These are phyloP conservation scores for Thozetella sp. DNA, from an alignment of 495 filamentous ascomycete genomes.

Conservation along the genomic window DNA sequence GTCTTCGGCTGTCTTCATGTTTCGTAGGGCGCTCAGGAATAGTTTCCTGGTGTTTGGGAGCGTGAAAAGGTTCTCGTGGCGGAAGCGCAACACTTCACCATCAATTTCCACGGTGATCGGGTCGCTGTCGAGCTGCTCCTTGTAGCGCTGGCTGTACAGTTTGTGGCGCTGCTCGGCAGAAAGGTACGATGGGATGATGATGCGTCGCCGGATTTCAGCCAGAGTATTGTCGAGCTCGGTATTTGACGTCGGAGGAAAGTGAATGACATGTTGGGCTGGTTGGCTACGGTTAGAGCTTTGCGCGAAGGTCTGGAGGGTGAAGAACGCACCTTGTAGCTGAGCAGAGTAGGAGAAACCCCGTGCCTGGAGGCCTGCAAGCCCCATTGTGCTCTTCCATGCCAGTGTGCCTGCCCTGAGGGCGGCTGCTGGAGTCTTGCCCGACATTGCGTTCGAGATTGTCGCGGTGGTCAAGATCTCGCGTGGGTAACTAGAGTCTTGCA, in stretches of 20 bases:
- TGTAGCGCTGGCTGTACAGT: conserved; percentile 52
- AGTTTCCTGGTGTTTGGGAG: conserved; percentile 29
- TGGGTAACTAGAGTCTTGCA: background rate
- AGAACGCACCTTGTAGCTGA: conserved; percentile 14
- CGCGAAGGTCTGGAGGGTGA: background rate
- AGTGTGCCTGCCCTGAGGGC: conserved; percentile 20
- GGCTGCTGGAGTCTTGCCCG: conserved; percentile 7
- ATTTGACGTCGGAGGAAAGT: conserved; percentile 31
- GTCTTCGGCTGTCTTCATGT: conserved; percentile 60
- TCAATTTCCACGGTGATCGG: conserved; percentile 63
- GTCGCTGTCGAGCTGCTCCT: conserved; percentile 53
- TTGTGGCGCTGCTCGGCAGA: conserved; percentile 52
- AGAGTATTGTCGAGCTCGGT: conserved; percentile 42
- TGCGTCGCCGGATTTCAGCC: conserved; percentile 56
- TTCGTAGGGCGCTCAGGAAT: conserved; percentile 37
- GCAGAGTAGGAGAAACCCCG: conserved; percentile 22
- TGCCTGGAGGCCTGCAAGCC: conserved; percentile 1
- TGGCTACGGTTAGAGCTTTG: background rate
- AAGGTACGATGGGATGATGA: conserved; percentile 68
- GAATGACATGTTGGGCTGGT: conserved; percentile 16
- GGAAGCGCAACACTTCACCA: conserved; percentile 57
- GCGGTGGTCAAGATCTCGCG: conserved; percentile 2
- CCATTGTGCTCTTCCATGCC: conserved; percentile 9
- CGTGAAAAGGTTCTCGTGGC: conserved; percentile 37
- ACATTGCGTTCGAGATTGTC: conserved; percentile 14